Evolutionary conservation across 2,329 filamentous ascomycete genomes (phyloP), one percentile per base, ranked within the genome.

Genomic region (Hypoxylon sp.): DNA sequence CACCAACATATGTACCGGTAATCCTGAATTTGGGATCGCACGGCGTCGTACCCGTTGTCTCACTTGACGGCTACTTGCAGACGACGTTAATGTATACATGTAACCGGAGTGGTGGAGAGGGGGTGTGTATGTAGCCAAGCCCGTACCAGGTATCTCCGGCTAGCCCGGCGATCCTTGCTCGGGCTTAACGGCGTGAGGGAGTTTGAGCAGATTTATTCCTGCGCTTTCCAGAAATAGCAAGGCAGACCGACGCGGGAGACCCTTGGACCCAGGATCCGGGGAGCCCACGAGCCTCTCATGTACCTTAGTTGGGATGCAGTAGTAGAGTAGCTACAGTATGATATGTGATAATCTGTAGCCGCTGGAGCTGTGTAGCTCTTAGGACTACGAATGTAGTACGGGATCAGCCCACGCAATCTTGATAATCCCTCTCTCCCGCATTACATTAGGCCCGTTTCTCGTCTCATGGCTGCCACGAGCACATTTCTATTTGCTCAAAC

Each of bases 181-280:
- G 36, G 21, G 40, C 19, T 16, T 21, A 37, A 19, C 16, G 13
- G 44, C 7, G 16, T 56, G 56, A 56, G 56, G 30, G 26, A 35
- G 34, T 59, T 59, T 59, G 56, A 59, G 56, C 56, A 59, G 52
- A 56, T 59, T 54, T 41, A 29, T 42, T 56, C 56, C 41, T 20
- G 44, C n/a, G 34, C n/a, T 51, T 59, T 45, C 56, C 48, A 35
- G 11, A 56, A 53, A 13, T 26, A 44, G 56, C 42, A 47, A 59
- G 45, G 8, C n/a, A 20, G 12, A 17, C 9, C 37, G 25, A 25
- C 21, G 6, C 21, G 21, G 21, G 5, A 5, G 21, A 25, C 21
- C 21, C 21, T 38, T 25, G 50, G n/a, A 47, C 30, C 50, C 46
- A 45, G 8, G 36, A 17, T 8, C 31, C 25, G 49, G 44, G 29